These are phyloP conservation scores for Pseudogymnoascus sp. DNA, from an alignment of 2,329 filamentous ascomycete genomes.

Conservation along the genomic window DNA sequence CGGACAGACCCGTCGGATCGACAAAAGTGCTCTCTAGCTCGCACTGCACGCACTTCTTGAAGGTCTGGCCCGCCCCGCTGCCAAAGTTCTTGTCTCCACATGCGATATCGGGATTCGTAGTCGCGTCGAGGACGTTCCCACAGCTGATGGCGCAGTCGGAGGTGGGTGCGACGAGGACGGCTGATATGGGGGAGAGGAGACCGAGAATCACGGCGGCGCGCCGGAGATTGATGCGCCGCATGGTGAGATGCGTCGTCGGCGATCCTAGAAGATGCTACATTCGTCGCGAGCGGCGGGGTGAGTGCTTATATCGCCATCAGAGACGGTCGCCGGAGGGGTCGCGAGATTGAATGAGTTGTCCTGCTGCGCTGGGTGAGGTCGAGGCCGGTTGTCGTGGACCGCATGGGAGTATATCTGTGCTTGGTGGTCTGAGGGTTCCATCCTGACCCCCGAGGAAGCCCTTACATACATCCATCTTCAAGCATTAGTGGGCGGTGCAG, in stretches of 20 bases:
- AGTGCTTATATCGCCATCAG: background rate
- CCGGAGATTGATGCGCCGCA: constrained; percentile 8
- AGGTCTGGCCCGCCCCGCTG: constrained; percentile 18
- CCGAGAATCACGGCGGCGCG: background rate
- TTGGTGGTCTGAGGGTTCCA: background rate
- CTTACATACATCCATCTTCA: background rate
- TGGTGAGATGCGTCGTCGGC: constrained; percentile 4
- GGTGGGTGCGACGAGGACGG: constrained; percentile 6
- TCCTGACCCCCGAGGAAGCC: background rate
- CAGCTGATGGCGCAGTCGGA: constrained; percentile 25
- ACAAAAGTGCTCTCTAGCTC: constrained; percentile 23
- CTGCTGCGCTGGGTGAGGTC: background rate
- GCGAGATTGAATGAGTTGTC: background rate
- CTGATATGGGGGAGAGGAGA: background rate
- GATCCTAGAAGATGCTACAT: constrained; percentile 4
- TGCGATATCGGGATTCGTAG: constrained; percentile 20
- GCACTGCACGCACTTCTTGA: constrained; percentile 24
- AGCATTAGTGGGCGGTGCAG: background rate
- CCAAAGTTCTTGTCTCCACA: constrained; percentile 12
- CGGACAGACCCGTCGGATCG: constrained; percentile 18
- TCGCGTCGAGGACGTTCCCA: constrained; percentile 23
- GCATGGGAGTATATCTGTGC: background rate
- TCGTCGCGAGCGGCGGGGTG: background rate
- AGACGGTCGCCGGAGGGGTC: background rate
- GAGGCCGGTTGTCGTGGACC: background rate